Conservation (phyloP, 2,329 filamentous ascomycete genomes). For the Penicillium sp. region DNA sequence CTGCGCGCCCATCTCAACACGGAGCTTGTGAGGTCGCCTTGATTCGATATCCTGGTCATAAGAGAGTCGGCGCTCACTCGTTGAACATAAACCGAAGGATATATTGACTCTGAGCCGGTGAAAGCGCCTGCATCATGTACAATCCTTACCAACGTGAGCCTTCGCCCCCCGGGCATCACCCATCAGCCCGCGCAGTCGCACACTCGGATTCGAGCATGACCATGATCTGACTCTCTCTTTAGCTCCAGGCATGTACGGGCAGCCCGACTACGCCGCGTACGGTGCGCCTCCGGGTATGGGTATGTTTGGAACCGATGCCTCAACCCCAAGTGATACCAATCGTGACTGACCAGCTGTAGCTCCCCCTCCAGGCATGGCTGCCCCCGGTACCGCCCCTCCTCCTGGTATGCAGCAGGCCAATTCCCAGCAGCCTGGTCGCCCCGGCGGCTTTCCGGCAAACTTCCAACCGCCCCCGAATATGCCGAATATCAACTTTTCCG, state of each 20-base stretch:
- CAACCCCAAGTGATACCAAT: not conserved
- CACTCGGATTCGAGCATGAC: not conserved
- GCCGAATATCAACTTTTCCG: constrained; percentile 97
- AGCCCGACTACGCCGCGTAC: constrained; percentile 69
- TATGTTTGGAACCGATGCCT: constrained; percentile 45
- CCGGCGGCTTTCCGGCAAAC: constrained; percentile 73
- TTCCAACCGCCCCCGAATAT: constrained; percentile 90
- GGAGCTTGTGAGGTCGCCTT: not conserved
- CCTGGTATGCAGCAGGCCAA: constrained; percentile 75
- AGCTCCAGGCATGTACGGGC: constrained; percentile 62
- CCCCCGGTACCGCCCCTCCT: constrained; percentile 74
- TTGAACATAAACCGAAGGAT: not conserved
- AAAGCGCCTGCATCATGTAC: constrained; percentile 36
- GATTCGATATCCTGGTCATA: not conserved
- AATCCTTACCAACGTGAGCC: constrained; percentile 45
- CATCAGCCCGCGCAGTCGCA: not conserved
- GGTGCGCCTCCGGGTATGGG: constrained; percentile 79
- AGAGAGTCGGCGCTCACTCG: not conserved
- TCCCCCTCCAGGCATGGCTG: constrained; percentile 75
- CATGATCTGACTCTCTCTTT: constrained; percentile 15
- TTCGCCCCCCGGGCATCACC: not conserved
- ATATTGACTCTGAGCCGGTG: not conserved
- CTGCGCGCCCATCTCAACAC: not conserved
- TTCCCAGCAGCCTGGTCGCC: constrained; percentile 72
- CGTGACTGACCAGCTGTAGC: constrained; percentile 46